A percentile compares a stretch with the other conserved stretches of the same genome.
These are phyloP conservation scores for Geranomyces michiganensis DNA, from an alignment of 192 early-diverging fungal species.

Conservation along the genomic window DNA sequence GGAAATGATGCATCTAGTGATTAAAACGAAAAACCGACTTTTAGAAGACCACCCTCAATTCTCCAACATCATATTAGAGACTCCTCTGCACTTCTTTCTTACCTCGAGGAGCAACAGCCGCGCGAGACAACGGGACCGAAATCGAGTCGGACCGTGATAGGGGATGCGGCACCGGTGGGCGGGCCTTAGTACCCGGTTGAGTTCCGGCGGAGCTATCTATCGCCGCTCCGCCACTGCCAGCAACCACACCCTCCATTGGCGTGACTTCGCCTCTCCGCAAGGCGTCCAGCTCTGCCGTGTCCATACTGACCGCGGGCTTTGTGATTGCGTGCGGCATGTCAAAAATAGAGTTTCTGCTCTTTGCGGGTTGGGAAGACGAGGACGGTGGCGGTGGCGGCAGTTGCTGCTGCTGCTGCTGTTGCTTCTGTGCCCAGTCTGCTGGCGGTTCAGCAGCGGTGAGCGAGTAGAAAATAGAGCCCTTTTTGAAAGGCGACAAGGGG, in stretches of 20 bases:
- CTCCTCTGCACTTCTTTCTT: neutral
- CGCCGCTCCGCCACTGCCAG: neutral
- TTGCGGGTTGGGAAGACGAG: neutral
- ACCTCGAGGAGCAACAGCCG: neutral
- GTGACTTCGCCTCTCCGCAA: conserved; percentile 25
- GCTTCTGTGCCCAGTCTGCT: neutral
- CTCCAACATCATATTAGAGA: neutral
- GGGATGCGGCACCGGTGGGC: neutral
- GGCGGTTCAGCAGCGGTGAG: neutral
- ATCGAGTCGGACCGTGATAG: conserved; percentile 1
- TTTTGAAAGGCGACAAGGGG: conserved; percentile 9
- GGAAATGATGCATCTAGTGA: neutral
- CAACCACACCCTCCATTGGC: neutral
- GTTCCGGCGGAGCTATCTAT: too few relatives aligned
- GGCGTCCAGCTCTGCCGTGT: conserved; percentile 34
- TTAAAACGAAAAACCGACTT: neutral
- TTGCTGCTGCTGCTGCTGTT: neutral
- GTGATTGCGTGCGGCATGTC: conserved; percentile 34
- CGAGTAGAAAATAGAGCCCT: conserved; percentile 24
- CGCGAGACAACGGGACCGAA: conserved; percentile 9
- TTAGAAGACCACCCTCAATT: too few relatives aligned
- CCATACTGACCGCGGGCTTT: conserved; percentile 50
- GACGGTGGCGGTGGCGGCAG: neutral
- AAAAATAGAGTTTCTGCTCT: conserved; percentile 46
- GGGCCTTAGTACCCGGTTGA: too few relatives aligned